These are phyloP conservation scores for Ballota nigra DNA, from an alignment of 257 asterid genomes.

Conservation along the genomic window DNA sequence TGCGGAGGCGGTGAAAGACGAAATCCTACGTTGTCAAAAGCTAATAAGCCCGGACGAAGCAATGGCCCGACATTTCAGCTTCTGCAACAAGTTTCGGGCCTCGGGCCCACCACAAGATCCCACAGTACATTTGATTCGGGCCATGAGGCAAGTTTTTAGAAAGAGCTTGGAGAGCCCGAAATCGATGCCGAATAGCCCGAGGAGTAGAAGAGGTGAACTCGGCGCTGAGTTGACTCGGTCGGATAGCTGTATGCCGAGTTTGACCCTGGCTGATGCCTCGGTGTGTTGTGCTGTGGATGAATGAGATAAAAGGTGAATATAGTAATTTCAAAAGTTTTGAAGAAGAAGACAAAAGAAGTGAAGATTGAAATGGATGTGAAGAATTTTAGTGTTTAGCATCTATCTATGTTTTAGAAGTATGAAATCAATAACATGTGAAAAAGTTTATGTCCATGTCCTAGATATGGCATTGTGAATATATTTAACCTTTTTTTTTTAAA, in stretches of 20 bases:
- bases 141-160: slow-evolving; percentile 53
- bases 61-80: slow-evolving; percentile 56
- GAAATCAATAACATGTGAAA: too few relatives aligned
- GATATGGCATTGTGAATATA: background rate
- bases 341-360: background rate
- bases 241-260: slow-evolving; percentile 63
- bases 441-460: background rate
- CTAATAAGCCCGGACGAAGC: slow-evolving; percentile 70
- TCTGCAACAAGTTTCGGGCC: slow-evolving; percentile 60
- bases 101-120: slow-evolving; percentile 55
- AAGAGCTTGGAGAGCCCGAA: slow-evolving; percentile 61
- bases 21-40: slow-evolving; percentile 51
- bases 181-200: slow-evolving; percentile 72
- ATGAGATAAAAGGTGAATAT: slow-evolving; percentile 6
- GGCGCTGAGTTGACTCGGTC: slow-evolving; percentile 46
- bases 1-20: slow-evolving; percentile 87
- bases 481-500: background rate
- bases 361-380: background rate
- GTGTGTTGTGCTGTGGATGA: slow-evolving; percentile 37
- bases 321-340: slow-evolving; percentile 4
- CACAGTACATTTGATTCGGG: slow-evolving; percentile 48
- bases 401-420: too few relatives aligned
- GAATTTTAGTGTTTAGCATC: too few relatives aligned
- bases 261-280: slow-evolving; percentile 43
- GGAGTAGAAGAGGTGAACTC: slow-evolving; percentile 21